Evolutionary conservation across 2,329 filamentous ascomycete species (phyloP), one percentile per base, ranked within the genome.

Genomic region (Emydomyces testavorans): DNA sequence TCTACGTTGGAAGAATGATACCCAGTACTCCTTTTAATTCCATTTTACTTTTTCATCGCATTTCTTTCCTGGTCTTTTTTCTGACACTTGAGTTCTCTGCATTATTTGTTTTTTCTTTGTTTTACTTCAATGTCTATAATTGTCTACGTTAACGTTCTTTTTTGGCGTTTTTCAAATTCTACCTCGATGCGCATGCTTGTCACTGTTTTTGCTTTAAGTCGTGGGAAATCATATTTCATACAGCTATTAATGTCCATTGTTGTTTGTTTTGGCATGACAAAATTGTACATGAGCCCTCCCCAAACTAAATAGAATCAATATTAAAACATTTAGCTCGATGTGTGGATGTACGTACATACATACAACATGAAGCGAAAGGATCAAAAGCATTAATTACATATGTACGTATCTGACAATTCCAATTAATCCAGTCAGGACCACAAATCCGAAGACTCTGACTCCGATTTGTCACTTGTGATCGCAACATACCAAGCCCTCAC

Each of bases 251-350:
- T 41, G 13, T 21, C 4, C n/a, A 11, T 49, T 20, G n/a, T 45
- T n/a, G 28, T 42, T 38, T 50, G 40, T 40, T 44, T 49, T 32
- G 37, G 39, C 46, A 37, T 36, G 42, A 38, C 44, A 15, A 47
- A 44, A 38, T 26, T 51, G 23, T 44, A 15, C n/a, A 20, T 29
- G n/a, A 20, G 7, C n/a, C n/a, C 29, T 31, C 26, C 29, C 7
- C 26, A 20, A 41, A 23, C 6, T 18, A 15, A 42, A 20, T 20
- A 43, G 23, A 34, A 18, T 20, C 2, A 13, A 10, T 6, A 43
- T 43, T 34, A 43, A 34, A 43, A 23, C 34, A 18, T 43, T 3
- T n/a, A n/a, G n/a, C n/a, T n/a, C n/a, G n/a, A n/a, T 23, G 18
- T 32, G 23, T 29, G 20, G 7, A 41, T 20, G 26, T 39, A 39